These are phyloP conservation scores for Leishmania turanica DNA, from an alignment of 208 protist species.

Conservation along the genomic window DNA sequence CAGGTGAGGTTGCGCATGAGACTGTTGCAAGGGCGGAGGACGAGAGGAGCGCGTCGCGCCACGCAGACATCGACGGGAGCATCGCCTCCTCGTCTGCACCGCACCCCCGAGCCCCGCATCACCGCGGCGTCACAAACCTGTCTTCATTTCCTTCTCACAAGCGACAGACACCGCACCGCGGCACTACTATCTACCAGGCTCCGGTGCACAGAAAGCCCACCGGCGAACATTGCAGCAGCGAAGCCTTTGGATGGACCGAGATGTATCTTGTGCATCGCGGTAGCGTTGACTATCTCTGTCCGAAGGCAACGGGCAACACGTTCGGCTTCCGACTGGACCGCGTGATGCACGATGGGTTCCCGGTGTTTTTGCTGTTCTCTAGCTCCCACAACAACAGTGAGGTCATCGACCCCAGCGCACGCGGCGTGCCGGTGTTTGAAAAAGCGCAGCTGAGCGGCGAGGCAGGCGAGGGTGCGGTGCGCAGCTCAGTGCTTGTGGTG, in stretches of 20 bases:
- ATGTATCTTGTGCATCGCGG: constrained; percentile 73
- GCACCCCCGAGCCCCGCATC: neutral
- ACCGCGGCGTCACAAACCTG: neutral
- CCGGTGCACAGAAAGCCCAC: constrained; percentile 20
- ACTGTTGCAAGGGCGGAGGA: neutral
- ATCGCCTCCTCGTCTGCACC: neutral
- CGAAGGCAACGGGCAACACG: constrained; percentile 39
- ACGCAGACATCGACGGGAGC: constrained; percentile 1
- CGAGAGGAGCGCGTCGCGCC: constrained; percentile 2
- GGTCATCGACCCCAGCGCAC: constrained; percentile 25
- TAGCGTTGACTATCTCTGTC: constrained; percentile 66
- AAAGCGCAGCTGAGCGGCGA: constrained; percentile 55
- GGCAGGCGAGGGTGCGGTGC: constrained; percentile 25
- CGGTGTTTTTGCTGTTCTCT: constrained; percentile 75
- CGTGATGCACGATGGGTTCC: constrained; percentile 59
- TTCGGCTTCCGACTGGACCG: constrained; percentile 79
- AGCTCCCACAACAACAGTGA: constrained; percentile 40
- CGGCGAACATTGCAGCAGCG: constrained; percentile 49
- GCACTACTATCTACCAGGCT: constrained; percentile 45
- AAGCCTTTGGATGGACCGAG: constrained; percentile 62
- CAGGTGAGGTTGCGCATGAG: neutral
- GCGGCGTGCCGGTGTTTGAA: constrained; percentile 47
- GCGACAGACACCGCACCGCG: constrained; percentile 32
- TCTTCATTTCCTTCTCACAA: constrained; percentile 33
- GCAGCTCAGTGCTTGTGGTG: constrained; percentile 35